Evolutionary conservation across 2,329 filamentous ascomycete species (phyloP).

Genomic region (Rachicladosporium sp.): DNA sequence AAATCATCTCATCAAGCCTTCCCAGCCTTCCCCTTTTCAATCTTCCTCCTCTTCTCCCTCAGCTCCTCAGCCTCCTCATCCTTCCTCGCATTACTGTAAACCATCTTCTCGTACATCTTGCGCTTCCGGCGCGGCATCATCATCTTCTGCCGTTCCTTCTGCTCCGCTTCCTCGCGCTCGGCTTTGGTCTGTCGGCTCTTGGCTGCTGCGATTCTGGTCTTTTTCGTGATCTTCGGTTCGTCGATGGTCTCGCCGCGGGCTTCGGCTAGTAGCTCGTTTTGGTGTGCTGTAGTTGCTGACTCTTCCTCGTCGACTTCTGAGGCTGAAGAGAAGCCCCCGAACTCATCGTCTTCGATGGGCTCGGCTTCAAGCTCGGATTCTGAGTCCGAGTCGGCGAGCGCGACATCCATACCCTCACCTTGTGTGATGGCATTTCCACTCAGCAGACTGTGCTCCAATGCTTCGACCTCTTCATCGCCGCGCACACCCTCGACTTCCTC

Average conservation of each 20-base stretch:
- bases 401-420: slow-evolving; percentile 36
- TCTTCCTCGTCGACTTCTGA: slow-evolving; percentile 29
- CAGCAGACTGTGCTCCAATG: slow-evolving; percentile 13
- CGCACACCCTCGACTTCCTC: slow-evolving; percentile 30
- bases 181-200: slow-evolving; percentile 55
- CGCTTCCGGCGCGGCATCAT: slow-evolving; percentile 98
- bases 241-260: slow-evolving; percentile 47
- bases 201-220: slow-evolving; percentile 51
- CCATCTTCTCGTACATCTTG: slow-evolving; percentile 95
- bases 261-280: slow-evolving; percentile 87
- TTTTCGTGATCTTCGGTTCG: slow-evolving; percentile 39
- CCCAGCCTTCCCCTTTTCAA: slow-evolving; percentile 47
- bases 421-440: slow-evolving; percentile 11
- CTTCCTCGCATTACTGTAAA: slow-evolving; percentile 87
- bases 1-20: no score
- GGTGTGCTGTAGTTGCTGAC: slow-evolving; percentile 50
- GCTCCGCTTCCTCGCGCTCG: slow-evolving; percentile 62
- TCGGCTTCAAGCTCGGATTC: slow-evolving; percentile 36
- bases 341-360: slow-evolving; percentile 36
- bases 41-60: slow-evolving; percentile 76
- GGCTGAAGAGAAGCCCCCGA: slow-evolving; percentile 30
- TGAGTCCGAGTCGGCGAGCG: slow-evolving; percentile 30
- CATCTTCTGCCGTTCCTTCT: slow-evolving; percentile 85
- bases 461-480: slow-evolving; percentile 34
- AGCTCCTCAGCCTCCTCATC: slow-evolving; percentile 81